These are phyloP conservation scores for Penicillium daleae DNA, from an alignment of 495 filamentous ascomycete species.

Conservation along the genomic window DNA sequence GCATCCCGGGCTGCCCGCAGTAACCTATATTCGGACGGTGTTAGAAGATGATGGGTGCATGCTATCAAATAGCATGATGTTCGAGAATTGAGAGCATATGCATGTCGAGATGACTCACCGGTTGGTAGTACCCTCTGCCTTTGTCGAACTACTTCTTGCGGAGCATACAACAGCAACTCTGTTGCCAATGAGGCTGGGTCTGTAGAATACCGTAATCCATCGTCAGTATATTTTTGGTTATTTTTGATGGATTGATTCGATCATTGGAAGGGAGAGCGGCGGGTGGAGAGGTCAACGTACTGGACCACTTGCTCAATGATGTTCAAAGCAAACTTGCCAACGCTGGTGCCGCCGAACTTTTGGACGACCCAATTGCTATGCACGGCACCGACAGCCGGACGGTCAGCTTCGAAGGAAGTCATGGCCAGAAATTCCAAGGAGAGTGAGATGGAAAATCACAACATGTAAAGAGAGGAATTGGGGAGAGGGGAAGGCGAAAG, in stretches of 20 bases:
- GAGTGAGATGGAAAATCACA: conserved; percentile 15
- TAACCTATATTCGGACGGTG: conserved; percentile 48
- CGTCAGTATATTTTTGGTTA: conserved; percentile 15
- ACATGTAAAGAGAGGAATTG: conserved; percentile 13
- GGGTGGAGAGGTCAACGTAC: conserved; percentile 46
- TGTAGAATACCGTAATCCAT: conserved; percentile 35
- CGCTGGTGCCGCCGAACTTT: conserved; percentile 82
- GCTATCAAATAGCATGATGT: background rate
- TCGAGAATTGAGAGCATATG: background rate
- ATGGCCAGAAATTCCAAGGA: conserved; percentile 21
- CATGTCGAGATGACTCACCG: conserved; percentile 63
- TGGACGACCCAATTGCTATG: conserved; percentile 73
- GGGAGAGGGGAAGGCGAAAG: conserved; percentile 35
- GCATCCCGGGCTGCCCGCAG: conserved; percentile 70
- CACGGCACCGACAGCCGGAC: conserved; percentile 12
- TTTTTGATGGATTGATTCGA: background rate
- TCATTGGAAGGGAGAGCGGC: background rate
- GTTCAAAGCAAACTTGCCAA: conserved; percentile 68
- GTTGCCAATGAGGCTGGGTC: conserved; percentile 65
- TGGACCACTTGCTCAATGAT: conserved; percentile 76
- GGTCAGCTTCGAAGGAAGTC: conserved; percentile 25
- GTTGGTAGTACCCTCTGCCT: conserved; percentile 91
- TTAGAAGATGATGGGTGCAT: conserved; percentile 13
- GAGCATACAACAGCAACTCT: conserved; percentile 91
- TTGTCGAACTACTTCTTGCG: conserved; percentile 86